Percentiles rank a stretch among this genome's conserved stretches.
Conservation (phyloP, 2,329 filamentous ascomycete species). For the Sclerotinia glacialis region DNA sequence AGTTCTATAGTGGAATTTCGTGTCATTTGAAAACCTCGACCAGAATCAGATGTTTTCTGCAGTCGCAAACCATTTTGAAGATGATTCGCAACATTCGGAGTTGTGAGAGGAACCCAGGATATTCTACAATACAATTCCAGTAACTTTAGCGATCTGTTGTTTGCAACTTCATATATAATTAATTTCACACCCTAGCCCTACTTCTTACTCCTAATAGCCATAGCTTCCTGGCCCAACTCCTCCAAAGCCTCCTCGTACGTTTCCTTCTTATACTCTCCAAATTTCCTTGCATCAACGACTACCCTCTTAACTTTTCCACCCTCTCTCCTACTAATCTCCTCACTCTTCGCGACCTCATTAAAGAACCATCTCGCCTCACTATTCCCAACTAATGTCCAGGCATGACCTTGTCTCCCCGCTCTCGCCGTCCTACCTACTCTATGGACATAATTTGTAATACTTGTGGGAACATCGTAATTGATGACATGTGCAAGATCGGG, state of each 20-base stretch:
- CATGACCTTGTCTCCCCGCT: constrained; percentile 70
- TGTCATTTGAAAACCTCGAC: too few relatives aligned
- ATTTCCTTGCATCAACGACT: constrained; percentile 42
- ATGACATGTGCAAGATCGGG: constrained; percentile 77
- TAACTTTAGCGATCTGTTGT: neutral
- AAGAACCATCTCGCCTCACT: constrained; percentile 84
- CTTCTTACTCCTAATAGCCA: constrained; percentile 19
- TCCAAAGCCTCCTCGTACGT: constrained; percentile 53
- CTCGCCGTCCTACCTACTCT: constrained; percentile 87
- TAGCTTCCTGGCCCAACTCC: constrained; percentile 26
- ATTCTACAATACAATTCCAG: neutral
- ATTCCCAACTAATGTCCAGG: constrained; percentile 83
- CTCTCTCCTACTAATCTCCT: constrained; percentile 47
- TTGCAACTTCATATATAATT: neutral
- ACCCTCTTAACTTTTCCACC: constrained; percentile 46
- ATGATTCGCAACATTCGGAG: neutral
- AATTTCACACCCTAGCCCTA: neutral
- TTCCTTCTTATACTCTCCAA: constrained; percentile 43
- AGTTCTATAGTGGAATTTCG: too few relatives aligned
- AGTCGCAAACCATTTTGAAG: neutral
- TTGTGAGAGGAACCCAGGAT: too few relatives aligned
- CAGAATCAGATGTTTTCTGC: neutral
- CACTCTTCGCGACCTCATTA: constrained; percentile 67
- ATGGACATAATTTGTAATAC: constrained; percentile 81
- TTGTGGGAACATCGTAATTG: constrained; percentile 89